Percentiles rank a stretch among this genome's conserved stretches.
These are phyloP conservation scores for Piromyces finnis DNA, from an alignment of 192 early-diverging fungal genomes.

Conservation along the genomic window DNA sequence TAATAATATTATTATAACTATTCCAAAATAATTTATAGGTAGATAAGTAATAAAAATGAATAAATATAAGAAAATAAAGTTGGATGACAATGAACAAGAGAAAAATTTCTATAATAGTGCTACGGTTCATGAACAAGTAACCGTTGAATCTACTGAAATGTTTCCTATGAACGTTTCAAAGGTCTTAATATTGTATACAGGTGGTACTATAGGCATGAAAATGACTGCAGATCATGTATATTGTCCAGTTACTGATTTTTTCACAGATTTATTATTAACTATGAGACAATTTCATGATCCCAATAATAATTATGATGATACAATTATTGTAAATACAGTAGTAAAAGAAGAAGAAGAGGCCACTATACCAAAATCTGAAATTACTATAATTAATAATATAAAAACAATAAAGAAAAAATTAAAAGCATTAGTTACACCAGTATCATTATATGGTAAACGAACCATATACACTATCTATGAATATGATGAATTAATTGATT, in stretches of 20 bases:
- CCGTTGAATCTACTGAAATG: not conserved
- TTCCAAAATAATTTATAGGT: not conserved
- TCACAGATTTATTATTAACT: not conserved
- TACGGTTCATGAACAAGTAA: not conserved
- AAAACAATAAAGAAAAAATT: not conserved
- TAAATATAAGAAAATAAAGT: not conserved
- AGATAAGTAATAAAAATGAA: not conserved
- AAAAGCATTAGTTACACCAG: not conserved
- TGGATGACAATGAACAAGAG: not conserved
- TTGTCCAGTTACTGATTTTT: constrained; percentile 22
- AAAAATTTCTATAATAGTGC: not conserved
- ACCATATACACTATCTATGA: constrained; percentile 72
- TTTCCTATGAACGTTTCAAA: constrained; percentile 3
- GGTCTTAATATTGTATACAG: constrained; percentile 84
- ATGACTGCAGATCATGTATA: constrained; percentile 50
- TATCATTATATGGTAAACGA: not conserved
- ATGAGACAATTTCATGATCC: not conserved
- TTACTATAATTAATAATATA: not conserved
- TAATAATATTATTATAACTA: too few species aligned
- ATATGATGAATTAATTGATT: constrained; percentile 88
- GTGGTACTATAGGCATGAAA: constrained; percentile 87
- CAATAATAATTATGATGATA: not conserved
- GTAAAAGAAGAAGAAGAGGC: not conserved
- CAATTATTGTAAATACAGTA: not conserved
- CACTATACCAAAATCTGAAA: not conserved